Percentiles rank a stretch among this genome's conserved stretches.
These are phyloP conservation scores for Gaertneriomyces semiglobifer DNA, from an alignment of 192 early-diverging fungal species.

Conservation along the genomic window DNA sequence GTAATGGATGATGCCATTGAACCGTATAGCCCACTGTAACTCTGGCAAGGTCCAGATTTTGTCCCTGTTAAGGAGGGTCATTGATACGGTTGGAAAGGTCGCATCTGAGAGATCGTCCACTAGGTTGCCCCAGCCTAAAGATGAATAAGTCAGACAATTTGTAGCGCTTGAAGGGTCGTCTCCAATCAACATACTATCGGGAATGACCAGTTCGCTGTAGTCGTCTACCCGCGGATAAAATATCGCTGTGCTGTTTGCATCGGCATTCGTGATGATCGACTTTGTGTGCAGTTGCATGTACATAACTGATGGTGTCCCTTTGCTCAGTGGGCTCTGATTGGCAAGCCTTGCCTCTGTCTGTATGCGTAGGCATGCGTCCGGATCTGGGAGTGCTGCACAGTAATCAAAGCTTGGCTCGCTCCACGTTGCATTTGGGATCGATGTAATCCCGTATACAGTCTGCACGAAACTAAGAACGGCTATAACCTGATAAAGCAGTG, in stretches of 20 bases:
- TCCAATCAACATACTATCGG: conserved; percentile 19
- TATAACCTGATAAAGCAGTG: too few relatives aligned
- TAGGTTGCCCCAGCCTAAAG: background rate
- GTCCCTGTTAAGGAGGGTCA: conserved; percentile 30
- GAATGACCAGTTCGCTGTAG: conserved; percentile 39
- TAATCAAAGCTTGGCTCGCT: conserved; percentile 13
- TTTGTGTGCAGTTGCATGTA: conserved; percentile 19
- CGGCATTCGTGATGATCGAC: background rate
- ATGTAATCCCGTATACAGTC: background rate
- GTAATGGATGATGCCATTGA: conserved; percentile 18
- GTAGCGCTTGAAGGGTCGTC: background rate
- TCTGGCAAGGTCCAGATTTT: conserved; percentile 22
- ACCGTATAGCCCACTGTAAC: conserved; percentile 18
- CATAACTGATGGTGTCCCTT: conserved; percentile 11
- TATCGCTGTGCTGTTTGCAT: conserved; percentile 25
- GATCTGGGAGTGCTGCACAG: conserved; percentile 15
- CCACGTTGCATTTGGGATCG: conserved; percentile 9
- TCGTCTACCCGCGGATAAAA: conserved; percentile 49
- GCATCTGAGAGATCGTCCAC: background rate
- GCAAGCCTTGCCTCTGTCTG: conserved; percentile 1
- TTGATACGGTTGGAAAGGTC: conserved; percentile 11
- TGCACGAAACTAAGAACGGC: background rate
- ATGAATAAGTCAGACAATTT: background rate
- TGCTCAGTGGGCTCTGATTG: background rate
- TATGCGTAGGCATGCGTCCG: background rate